Base-by-base conservation (phyloP, 768 basidiomycete genomes). In the Xerocomellus amylosporus region DNA sequence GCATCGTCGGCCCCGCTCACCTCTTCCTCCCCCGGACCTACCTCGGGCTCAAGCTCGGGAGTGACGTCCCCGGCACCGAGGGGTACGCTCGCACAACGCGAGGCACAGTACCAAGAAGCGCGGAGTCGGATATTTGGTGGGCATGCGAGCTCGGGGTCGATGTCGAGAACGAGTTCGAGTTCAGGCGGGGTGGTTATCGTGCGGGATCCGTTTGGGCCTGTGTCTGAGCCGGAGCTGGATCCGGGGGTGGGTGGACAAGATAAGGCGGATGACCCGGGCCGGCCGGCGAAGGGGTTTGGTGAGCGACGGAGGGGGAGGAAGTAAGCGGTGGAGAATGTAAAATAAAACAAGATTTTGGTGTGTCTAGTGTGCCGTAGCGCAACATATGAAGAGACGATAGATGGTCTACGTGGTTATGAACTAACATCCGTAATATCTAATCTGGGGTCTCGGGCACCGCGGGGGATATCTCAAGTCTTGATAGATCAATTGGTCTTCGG, bases 41-140 rank as follows among this genome's bases (percentile, higher is more conserved):
- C 57, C 8, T 55, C 64, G n/a, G 28, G 42, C 15, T 38, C 47
- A 6, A 19, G 49, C 1, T 51, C 54, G 6, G 63, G 60, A 17
- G 33, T 14, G 4, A 22, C 67, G 2, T 54, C 64, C 13, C 56
- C 64, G 0, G 55, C 61, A 15, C 59, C 64, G 22, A 55, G 73
- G 39, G 62, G 67, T 12, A 56, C 74, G 9, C 72, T 87, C 4
- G 78, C 82, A 33, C 85, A 88, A 51, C 80, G 88, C 39, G 88
- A 89, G 65, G 85, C 81, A 17, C 79, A 83, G 50, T 91, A 91
- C 66, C 79, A 85, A 52, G 86, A 83, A 19, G 88, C 89, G 3
- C 74, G 89, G 26, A 82, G 85, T 51, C 78, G 89, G 20, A 90
- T 91, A 49, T 91, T 90, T 56, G 83, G 84, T 28, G 26, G 26